These are phyloP conservation scores for Pelargonium australe DNA, from an alignment of 441 rosid species.

Conservation along the genomic window DNA sequence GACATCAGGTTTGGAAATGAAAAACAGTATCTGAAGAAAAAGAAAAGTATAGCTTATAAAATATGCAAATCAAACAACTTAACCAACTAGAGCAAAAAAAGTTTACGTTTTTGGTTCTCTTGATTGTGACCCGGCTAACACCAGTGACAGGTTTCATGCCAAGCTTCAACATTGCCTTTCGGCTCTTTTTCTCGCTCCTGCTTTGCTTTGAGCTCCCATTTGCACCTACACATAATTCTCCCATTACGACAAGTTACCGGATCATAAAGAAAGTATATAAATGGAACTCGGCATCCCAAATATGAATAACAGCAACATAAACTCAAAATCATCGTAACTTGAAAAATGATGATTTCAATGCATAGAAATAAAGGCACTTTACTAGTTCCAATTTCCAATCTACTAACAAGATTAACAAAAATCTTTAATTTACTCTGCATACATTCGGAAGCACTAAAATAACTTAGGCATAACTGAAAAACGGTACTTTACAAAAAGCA, in stretches of 20 bases:
- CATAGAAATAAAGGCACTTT: background rate
- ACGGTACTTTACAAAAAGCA: background rate
- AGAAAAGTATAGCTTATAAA: background rate
- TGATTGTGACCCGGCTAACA: slow-evolving; percentile 78
- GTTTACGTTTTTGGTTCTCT: slow-evolving; percentile 75
- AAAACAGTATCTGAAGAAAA: slow-evolving; percentile 54
- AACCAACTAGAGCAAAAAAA: background rate
- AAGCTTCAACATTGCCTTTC: slow-evolving; percentile 85
- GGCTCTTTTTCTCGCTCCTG: slow-evolving; percentile 86
- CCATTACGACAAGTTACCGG: background rate
- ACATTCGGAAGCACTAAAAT: no score
- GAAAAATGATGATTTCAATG: background rate
- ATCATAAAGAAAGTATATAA: background rate
- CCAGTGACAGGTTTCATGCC: slow-evolving; percentile 82
- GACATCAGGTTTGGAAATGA: slow-evolving; percentile 82
- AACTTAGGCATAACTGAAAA: background rate
- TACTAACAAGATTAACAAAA: background rate
- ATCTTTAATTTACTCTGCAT: no score
- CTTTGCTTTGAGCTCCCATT: slow-evolving; percentile 72
- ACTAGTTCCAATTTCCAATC: background rate
- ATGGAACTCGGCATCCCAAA: background rate
- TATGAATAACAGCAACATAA: background rate
- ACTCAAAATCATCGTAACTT: background rate
- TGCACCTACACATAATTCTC: slow-evolving; percentile 28
- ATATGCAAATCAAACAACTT: background rate